phyloP scores from a whole-genome alignment of 1,139 yeast genomes.

The Zygoascus sp. region DNA sequence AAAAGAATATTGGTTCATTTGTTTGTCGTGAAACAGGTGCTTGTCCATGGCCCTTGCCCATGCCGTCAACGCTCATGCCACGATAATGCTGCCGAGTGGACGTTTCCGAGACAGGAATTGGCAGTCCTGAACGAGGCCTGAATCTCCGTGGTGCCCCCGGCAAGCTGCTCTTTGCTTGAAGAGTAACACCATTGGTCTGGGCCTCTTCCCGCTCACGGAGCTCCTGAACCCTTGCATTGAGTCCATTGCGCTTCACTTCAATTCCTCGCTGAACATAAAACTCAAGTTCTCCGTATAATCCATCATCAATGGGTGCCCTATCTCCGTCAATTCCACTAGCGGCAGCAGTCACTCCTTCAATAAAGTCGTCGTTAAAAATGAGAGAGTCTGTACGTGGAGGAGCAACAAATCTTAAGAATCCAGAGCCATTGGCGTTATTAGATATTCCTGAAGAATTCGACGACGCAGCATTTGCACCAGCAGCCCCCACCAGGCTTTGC shows the following conservation, averaged over 20 bases:
- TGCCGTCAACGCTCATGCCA: background rate
- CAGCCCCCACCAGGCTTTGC: background rate
- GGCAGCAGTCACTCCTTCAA: background rate
- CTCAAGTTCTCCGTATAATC: conserved; percentile 23
- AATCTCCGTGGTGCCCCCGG: background rate
- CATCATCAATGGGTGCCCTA: background rate
- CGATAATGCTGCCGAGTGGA: conserved; percentile 26
- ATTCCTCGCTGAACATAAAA: conserved; percentile 85
- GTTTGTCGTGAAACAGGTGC: no score
- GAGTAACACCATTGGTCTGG: conserved; percentile 39
- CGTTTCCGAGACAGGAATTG: background rate
- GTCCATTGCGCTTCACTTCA: conserved; percentile 74
- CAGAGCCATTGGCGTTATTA: background rate
- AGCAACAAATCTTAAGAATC: background rate
- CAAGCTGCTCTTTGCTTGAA: background rate
- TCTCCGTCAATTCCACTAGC: background rate
- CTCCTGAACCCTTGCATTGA: conserved; percentile 84
- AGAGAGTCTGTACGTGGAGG: background rate
- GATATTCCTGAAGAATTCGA: background rate
- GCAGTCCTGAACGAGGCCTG: conserved; percentile 24
- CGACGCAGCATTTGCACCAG: background rate
- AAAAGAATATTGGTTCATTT: no score
- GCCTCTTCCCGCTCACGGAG: conserved; percentile 78
- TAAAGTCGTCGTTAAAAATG: conserved; percentile 19
- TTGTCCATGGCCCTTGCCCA: background rate